phyloP scores from a whole-genome alignment of 257 asterid genomes.

The Striga asiatica region DNA sequence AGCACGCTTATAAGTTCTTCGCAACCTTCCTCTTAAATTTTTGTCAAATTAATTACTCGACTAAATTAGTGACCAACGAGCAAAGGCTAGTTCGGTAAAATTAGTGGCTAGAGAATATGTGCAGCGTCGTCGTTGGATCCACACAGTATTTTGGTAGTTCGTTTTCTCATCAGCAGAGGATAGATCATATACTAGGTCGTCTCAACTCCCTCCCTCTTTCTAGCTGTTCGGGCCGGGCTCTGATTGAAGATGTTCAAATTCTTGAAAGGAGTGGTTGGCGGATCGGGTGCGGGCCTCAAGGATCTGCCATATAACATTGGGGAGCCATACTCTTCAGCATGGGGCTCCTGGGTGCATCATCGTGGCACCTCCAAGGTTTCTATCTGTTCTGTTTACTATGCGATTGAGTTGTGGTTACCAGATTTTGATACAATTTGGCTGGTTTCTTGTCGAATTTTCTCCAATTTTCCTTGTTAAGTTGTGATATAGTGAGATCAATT shows the following conservation, averaged over 20 bases:
- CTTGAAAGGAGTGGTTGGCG: conserved; percentile 87
- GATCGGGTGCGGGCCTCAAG: conserved; percentile 88
- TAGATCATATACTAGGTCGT: no score
- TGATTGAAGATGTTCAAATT: conserved; percentile 58
- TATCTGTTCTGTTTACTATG: neutral
- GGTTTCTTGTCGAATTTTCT: conserved; percentile 2
- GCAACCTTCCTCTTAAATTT: no score
- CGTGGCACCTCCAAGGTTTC: conserved; percentile 84
- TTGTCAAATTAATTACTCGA: no score
- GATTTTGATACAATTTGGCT: conserved; percentile 1
- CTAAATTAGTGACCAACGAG: no score
- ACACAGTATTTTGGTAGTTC: no score
- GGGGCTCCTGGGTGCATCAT: conserved; percentile 97
- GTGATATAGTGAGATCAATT: conserved; percentile 13
- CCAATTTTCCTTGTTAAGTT: conserved; percentile 8
- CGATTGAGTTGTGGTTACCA: conserved; percentile 8
- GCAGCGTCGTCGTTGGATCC: no score
- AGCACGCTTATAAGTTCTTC: no score
- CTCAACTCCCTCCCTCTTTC: conserved; percentile 16
- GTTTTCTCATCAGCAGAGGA: no score
- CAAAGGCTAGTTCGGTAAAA: no score
- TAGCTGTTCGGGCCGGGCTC: conserved; percentile 21
- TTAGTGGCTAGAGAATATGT: no score
- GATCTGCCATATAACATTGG: conserved; percentile 96
- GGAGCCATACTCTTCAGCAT: conserved; percentile 89